Base-by-base conservation (phyloP, 2,329 filamentous ascomycete genomes). In the Neopestalotiopsis clavispora region DNA sequence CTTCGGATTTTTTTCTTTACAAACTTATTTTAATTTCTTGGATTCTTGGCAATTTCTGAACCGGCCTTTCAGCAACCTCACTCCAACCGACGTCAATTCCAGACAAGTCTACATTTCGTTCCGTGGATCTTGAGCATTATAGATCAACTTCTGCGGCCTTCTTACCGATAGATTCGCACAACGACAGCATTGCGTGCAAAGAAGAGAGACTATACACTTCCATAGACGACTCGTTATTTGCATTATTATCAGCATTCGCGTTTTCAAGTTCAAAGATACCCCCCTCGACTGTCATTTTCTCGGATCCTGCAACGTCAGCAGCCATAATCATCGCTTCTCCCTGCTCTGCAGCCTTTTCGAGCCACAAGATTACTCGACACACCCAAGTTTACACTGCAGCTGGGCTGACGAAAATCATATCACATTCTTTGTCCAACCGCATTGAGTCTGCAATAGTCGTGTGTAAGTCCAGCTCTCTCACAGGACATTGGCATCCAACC, bases 381-480 rank as follows among this genome's bases (percentile, higher is more conserved):
- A 52, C 9, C 17, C 45, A 52, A 52, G 45, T 14, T 62, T 62
- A 42, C n/a, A 9, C 28, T 62, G 10, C 34, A 62, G 59, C 59
- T 40, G 32, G 34, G 59, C 59, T 62, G 59, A 62, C 59, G 34
- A 49, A 28, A 14, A 49, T 45, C 38, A 23, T 71, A 69, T 71
- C 68, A 69, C 67, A 30, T 13, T 32, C 30, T 42, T 60, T 67
- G 62, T 66, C 58, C 20, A 67, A 58, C n/a, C 67, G 66, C 63
- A 28, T 40, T 40, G 42, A 62, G 32, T 40, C 38, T 23, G 34
- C 34, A 42, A 30, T 52, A 68, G 67, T 68, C 23, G 23, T 45
- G 40, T 32, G 67, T 68, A 45, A 68, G 67, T 68, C 40, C 14
- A 45, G 30, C 20, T 23, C 23, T 7, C n/a, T 38, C 23, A 49